Percentiles rank a stretch among this genome's conserved stretches.
Conservation (phyloP, 2,329 filamentous ascomycete genomes). For the Neofusicoccum laricinum region DNA sequence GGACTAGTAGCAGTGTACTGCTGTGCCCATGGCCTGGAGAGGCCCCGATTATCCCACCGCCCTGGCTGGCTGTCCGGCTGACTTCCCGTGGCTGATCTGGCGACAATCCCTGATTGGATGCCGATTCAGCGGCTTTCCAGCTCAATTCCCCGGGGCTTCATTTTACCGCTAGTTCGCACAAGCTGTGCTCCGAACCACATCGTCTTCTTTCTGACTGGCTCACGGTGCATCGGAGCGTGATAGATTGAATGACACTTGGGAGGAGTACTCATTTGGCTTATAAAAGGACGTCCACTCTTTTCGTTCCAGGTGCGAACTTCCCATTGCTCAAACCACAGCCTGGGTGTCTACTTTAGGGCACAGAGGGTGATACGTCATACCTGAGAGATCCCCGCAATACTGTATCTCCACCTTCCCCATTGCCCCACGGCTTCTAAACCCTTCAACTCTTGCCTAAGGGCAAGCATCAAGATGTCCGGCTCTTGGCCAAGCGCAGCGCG, state of each 20-base stretch:
- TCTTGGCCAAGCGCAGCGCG: not conserved
- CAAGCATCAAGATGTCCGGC: not conserved
- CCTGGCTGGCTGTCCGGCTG: slow-evolving; percentile 2
- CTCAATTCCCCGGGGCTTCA: not conserved
- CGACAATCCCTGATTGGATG: not conserved
- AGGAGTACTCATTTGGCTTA: not conserved
- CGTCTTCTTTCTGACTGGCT: not conserved
- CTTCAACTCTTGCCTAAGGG: not conserved
- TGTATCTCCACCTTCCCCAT: not conserved
- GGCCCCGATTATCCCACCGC: not conserved
- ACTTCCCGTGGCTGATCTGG: slow-evolving; percentile 5
- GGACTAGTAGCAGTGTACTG: not conserved
- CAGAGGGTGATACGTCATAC: not conserved
- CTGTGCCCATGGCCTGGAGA: not conserved
- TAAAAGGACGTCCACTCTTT: not conserved
- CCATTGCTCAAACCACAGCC: not conserved
- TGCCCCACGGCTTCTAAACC: not conserved
- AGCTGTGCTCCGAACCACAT: not conserved
- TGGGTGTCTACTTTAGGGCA: too few species aligned
- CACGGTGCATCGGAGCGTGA: not conserved
- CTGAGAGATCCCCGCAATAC: not conserved
- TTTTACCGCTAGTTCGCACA: not conserved
- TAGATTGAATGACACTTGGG: not conserved
- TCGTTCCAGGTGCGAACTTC: not conserved
- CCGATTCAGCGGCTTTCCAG: not conserved